Percentiles rank a stretch among this genome's conserved stretches.
phyloP scores from a whole-genome alignment of 441 rosid genomes.

The Adansonia gregorii region DNA sequence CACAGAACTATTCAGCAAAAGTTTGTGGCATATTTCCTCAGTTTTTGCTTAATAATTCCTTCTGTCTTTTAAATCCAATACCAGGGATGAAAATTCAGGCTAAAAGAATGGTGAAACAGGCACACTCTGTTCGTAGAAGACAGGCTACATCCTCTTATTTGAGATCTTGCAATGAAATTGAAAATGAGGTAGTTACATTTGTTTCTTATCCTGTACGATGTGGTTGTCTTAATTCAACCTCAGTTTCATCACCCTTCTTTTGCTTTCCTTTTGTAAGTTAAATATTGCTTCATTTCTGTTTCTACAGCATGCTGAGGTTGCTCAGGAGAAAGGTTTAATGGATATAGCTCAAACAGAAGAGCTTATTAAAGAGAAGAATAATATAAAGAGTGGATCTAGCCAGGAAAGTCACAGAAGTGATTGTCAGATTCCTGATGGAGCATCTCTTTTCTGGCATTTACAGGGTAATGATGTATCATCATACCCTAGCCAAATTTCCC shows the following conservation, averaged over 20 bases:
- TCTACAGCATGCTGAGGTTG: constrained; percentile 34
- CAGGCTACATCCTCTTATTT: constrained; percentile 45
- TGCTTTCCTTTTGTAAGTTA: background rate
- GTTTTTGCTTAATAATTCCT: constrained; percentile 54
- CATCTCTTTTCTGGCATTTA: constrained; percentile 35
- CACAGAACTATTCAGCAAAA: constrained; percentile 39
- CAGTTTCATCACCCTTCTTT: background rate
- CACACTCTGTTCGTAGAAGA: constrained; percentile 43
- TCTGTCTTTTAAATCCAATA: constrained; percentile 61
- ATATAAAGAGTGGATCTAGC: constrained; percentile 29
- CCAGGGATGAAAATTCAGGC: constrained; percentile 58
- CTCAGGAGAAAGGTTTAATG: constrained; percentile 27
- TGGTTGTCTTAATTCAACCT: background rate
- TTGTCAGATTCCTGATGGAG: constrained; percentile 33
- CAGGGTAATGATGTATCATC: constrained; percentile 40
- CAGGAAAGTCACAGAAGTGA: constrained; percentile 25
- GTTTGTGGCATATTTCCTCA: constrained; percentile 68
- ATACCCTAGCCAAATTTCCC: constrained; percentile 22
- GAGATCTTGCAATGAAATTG: constrained; percentile 31
- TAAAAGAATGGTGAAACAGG: constrained; percentile 28
- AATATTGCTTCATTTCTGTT: constrained; percentile 6
- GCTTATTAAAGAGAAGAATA: constrained; percentile 35
- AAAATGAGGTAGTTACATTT: constrained; percentile 47
- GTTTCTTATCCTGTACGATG: constrained; percentile 1
- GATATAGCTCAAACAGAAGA: constrained; percentile 21